A percentile compares a stretch with the other conserved stretches of the same genome.
Conservation (phyloP, 2,329 filamentous ascomycete genomes). For the Trichoderma oligosporum region DNA sequence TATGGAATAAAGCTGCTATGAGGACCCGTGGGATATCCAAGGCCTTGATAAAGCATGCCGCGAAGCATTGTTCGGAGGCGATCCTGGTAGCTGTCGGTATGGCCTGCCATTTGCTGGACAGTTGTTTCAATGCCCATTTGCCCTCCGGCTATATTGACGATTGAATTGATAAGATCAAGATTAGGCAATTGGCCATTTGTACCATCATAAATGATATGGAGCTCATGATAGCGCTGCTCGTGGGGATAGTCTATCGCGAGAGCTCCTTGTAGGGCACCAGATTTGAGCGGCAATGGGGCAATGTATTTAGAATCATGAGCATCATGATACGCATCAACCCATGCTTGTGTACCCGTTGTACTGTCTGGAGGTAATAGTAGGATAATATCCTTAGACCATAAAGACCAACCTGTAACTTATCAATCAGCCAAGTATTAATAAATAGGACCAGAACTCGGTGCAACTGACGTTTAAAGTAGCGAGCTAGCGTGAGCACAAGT, state of each 20-base stretch:
- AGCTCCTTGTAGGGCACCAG: slow-evolving; percentile 86
- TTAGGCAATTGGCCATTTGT: slow-evolving; percentile 95
- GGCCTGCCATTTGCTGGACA: slow-evolving; percentile 85
- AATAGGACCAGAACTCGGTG: too few relatives aligned
- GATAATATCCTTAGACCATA: slow-evolving; percentile 99
- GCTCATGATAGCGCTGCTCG: slow-evolving; percentile 75
- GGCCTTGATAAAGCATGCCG: slow-evolving; percentile 86
- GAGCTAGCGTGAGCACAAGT: slow-evolving; percentile 77
- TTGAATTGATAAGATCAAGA: slow-evolving; percentile 91
- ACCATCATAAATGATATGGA: slow-evolving; percentile 93
- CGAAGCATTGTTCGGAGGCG: slow-evolving; percentile 83
- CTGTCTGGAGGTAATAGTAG: slow-evolving; percentile 86
- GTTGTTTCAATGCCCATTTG: slow-evolving; percentile 87
- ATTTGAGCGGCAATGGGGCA: slow-evolving; percentile 78
- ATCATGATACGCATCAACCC: slow-evolving; percentile 97
- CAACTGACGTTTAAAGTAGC: slow-evolving; percentile 80
- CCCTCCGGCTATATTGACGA: slow-evolving; percentile 78
- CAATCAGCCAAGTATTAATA: too few relatives aligned
- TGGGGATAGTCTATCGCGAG: slow-evolving; percentile 91
- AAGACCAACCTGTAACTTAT: slow-evolving; percentile 68
- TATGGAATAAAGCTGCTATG: slow-evolving; percentile 98
- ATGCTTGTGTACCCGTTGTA: slow-evolving; percentile 85
- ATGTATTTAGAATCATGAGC: slow-evolving; percentile 70
- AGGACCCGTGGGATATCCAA: slow-evolving; percentile 83
- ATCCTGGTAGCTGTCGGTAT: slow-evolving; percentile 72